Conservation (phyloP, 352 stramenopile genomes). For the Phytophthora agathidicida region DNA sequence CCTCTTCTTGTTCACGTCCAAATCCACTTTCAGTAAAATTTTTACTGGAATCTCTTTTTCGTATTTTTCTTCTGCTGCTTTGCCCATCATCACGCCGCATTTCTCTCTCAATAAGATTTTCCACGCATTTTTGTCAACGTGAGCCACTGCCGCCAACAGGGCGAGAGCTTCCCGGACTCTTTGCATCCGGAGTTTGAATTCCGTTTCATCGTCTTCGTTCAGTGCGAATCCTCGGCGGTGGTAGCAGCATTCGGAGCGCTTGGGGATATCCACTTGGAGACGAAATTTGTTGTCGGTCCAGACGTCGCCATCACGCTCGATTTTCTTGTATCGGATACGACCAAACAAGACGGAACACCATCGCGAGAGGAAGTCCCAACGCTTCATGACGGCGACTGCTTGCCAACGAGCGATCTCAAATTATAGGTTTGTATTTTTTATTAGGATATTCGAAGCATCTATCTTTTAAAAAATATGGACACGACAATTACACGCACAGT, state of each 20-base stretch:
- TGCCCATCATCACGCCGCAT: conserved; percentile 3
- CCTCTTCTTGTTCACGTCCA: not conserved
- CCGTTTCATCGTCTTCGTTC: conserved; percentile 1
- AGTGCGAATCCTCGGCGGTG: not conserved
- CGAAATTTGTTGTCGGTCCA: not conserved
- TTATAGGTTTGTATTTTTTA: no score
- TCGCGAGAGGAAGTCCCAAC: no score
- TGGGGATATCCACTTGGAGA: not conserved
- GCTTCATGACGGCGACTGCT: no score
- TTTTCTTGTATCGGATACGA: not conserved
- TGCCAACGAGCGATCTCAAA: no score
- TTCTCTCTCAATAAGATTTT: not conserved
- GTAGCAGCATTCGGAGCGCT: not conserved
- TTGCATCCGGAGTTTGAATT: not conserved
- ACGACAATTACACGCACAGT: no score
- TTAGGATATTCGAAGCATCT: no score
- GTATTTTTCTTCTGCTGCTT: conserved; percentile 15
- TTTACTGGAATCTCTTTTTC: conserved; percentile 13
- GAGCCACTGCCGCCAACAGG: not conserved
- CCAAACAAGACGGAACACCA: no score
- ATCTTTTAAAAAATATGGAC: no score
- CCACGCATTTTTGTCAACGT: not conserved
- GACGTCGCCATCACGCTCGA: not conserved
- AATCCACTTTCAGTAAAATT: conserved; percentile 2
- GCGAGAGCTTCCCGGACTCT: not conserved